phyloP scores from a whole-genome alignment of 2,329 filamentous ascomycete genomes.

The Ceratocystiopsis brevicomis region DNA sequence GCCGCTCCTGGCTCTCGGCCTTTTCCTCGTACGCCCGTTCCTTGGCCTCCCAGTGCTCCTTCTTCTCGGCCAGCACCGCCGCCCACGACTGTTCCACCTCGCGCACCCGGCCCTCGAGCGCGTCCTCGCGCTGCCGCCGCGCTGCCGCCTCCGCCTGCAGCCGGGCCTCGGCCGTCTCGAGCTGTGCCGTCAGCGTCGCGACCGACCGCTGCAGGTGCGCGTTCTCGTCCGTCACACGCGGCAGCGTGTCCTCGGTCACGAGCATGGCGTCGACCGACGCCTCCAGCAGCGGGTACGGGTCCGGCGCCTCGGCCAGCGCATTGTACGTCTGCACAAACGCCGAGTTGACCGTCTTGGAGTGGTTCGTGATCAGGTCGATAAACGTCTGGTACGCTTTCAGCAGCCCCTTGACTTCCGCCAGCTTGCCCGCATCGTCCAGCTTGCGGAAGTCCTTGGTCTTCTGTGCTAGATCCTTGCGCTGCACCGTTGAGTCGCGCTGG shows the following conservation, averaged over 20 bases:
- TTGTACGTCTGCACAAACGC: conserved; percentile 88
- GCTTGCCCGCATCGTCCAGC: conserved; percentile 70
- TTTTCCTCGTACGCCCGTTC: conserved; percentile 81
- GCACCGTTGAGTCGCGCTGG: conserved; percentile 86
- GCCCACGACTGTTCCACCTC: conserved; percentile 82
- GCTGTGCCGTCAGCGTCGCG: conserved; percentile 52
- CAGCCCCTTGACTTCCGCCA: conserved; percentile 73
- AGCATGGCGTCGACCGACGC: conserved; percentile 90
- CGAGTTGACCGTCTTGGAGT: conserved; percentile 84
- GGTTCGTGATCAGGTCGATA: conserved; percentile 88
- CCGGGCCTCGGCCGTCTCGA: conserved; percentile 65
- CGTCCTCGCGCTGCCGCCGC: conserved; percentile 57
- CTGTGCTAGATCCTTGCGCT: conserved; percentile 92
- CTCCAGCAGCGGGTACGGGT: conserved; percentile 90
- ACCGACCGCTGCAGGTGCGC: conserved; percentile 68
- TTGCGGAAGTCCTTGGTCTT: conserved; percentile 98
- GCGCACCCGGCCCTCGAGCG: conserved; percentile 61
- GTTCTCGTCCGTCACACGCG: conserved; percentile 78
- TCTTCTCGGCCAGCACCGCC: conserved; percentile 79
- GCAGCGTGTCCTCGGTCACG: conserved; percentile 77
- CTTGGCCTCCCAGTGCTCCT: conserved; percentile 89
- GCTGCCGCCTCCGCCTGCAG: conserved; percentile 60
- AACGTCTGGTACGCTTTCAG: conserved; percentile 95
- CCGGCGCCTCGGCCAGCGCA: conserved; percentile 81
- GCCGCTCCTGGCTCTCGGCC: conserved; percentile 76